Evolutionary conservation across 176 grass and related monocot genomes (phyloP).

Genomic region (Carex pumila): DNA sequence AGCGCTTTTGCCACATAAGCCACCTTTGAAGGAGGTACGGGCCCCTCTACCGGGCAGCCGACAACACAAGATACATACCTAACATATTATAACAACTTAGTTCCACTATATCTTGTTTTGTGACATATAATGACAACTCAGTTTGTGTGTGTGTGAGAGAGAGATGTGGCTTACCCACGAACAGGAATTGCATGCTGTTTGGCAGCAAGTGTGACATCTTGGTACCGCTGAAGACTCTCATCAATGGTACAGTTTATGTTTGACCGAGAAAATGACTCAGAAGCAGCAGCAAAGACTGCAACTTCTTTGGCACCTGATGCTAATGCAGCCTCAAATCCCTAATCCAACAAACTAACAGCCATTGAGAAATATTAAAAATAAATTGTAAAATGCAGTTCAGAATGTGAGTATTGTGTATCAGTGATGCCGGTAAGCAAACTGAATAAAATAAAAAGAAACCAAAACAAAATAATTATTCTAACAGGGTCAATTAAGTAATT

Average conservation of each 20-base stretch:
- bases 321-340: constrained; percentile 85
- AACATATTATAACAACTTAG: constrained; percentile 12
- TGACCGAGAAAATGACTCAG: constrained; percentile 80
- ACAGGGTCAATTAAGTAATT: not conserved
- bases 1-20: constrained; percentile 91
- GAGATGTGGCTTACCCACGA: constrained; percentile 49
- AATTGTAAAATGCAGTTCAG: not conserved
- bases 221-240: constrained; percentile 67
- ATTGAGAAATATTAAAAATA: not conserved
- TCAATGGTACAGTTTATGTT: constrained; percentile 85
- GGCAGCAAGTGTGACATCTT: constrained; percentile 51
- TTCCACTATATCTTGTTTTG: not conserved
- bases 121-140: not conserved
- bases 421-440: not conserved
- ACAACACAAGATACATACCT: constrained; percentile 93
- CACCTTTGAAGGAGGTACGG: constrained; percentile 63
- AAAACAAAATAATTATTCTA: not conserved
- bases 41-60: constrained; percentile 80
- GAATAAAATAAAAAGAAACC: not conserved
- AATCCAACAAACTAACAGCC: constrained; percentile 10
- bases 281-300: constrained; percentile 84
- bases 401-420: not conserved
- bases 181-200: constrained; percentile 44
- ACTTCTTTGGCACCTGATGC: constrained; percentile 86
- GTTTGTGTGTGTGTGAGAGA: not conserved